These are phyloP conservation scores for Rubus parviflorus DNA, from an alignment of 306 rosid genomes.

Conservation along the genomic window DNA sequence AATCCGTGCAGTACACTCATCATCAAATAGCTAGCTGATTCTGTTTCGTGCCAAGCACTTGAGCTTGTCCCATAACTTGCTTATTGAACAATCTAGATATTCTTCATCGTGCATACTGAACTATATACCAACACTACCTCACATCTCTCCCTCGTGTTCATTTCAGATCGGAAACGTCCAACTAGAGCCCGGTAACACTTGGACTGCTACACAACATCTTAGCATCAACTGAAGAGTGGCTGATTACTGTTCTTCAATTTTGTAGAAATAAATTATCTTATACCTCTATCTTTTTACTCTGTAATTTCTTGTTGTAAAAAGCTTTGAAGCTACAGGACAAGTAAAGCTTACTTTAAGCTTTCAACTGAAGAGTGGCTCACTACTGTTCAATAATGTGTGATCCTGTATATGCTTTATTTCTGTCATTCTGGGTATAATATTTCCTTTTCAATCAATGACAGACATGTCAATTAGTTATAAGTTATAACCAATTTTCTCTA, in stretches of 20 bases:
- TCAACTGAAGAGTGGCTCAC: background rate
- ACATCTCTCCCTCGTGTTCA: constrained; percentile 5
- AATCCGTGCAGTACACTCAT: background rate
- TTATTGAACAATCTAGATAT: constrained; percentile 7
- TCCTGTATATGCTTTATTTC: background rate
- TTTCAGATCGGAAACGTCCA: constrained; percentile 71
- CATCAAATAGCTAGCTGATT: background rate
- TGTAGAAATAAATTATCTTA: constrained; percentile 24
- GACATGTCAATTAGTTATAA: background rate
- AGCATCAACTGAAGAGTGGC: constrained; percentile 51
- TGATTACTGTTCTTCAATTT: constrained; percentile 13
- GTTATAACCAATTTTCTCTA: background rate
- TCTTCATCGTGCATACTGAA: background rate
- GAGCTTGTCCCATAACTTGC: background rate
- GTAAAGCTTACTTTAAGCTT: background rate
- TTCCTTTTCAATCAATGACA: background rate
- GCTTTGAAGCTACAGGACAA: constrained; percentile 10
- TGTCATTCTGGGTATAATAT: background rate
- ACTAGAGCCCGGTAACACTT: constrained; percentile 73
- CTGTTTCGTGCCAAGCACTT: no score
- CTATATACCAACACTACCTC: background rate
- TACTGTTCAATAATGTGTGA: background rate
- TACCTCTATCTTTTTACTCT: background rate
- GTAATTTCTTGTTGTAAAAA: constrained; percentile 23
- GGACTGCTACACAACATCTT: constrained; percentile 87